Conservation (phyloP, 306 rosid species). For the Amphicarpaea edgeworthii region DNA sequence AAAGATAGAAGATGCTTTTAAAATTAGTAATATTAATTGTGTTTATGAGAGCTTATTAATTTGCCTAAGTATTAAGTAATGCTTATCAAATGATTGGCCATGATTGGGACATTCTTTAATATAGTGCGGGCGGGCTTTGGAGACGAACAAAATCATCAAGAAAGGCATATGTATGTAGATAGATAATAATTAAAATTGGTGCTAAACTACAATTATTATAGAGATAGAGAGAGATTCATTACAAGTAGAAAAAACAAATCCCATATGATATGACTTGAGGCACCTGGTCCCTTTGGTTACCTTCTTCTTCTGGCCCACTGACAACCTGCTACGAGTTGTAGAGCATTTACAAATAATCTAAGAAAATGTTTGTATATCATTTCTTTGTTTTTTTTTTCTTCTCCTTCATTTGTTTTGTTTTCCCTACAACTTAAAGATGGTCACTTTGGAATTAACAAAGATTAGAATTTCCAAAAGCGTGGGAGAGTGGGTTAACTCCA, state of each 20-base stretch:
- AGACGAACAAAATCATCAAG: slow-evolving; percentile 38
- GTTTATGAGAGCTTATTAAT: slow-evolving; percentile 4
- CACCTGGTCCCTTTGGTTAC: slow-evolving; percentile 42
- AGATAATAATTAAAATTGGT: slow-evolving; percentile 15
- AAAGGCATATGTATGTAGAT: slow-evolving; percentile 20
- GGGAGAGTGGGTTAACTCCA: too few relatives aligned
- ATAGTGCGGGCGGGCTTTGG: slow-evolving; percentile 28
- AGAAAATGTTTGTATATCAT: slow-evolving; percentile 32
- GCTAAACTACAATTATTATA: slow-evolving; percentile 33
- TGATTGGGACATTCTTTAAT: slow-evolving; percentile 56
- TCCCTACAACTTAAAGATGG: too few relatives aligned
- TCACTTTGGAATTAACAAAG: slow-evolving; percentile 42
- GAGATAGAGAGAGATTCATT: slow-evolving; percentile 49
- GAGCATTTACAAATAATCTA: slow-evolving; percentile 41
- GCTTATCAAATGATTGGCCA: slow-evolving; percentile 57
- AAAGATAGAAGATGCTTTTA: slow-evolving; percentile 14
- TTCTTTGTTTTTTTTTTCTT: not conserved
- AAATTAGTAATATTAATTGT: too few relatives aligned
- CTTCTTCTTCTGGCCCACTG: slow-evolving; percentile 50
- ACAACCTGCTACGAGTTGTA: slow-evolving; percentile 53
- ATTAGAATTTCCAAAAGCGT: not conserved
- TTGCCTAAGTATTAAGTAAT: slow-evolving; percentile 38
- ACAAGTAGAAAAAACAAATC: slow-evolving; percentile 45
- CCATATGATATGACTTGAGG: slow-evolving; percentile 36
- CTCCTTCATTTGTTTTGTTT: not conserved